phyloP scores from a whole-genome alignment of 305 asterid genomes.

The Fraxinus baroniana region DNA sequence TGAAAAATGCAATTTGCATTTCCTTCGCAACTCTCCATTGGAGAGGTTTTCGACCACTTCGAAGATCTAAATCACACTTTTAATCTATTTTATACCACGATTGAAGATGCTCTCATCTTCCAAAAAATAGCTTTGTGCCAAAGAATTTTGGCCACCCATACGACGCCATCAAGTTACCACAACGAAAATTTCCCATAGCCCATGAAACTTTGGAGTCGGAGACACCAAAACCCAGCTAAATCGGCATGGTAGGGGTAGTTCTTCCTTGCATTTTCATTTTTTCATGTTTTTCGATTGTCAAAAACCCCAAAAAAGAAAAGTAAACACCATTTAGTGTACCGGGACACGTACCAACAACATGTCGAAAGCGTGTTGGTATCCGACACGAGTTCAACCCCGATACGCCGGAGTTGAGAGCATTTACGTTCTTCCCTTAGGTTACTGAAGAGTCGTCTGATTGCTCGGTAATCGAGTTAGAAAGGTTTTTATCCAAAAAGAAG shows the following conservation, averaged over 20 bases:
- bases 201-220: neutral
- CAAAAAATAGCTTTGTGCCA: neutral
- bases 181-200: neutral
- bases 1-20: too few relatives aligned
- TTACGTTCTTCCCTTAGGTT: neutral
- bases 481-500: too few relatives aligned
- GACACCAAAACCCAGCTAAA: neutral
- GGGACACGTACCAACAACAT: neutral
- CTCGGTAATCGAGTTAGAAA: too few relatives aligned
- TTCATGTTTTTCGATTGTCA: neutral
- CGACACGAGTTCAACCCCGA: neutral
- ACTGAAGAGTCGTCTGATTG: too few relatives aligned
- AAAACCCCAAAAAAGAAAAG: neutral
- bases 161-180: neutral
- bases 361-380: neutral
- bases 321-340: neutral
- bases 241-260: neutral
- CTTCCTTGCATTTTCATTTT: neutral
- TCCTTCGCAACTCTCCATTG: too few relatives aligned
- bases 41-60: too few relatives aligned
- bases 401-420: neutral
- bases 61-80: too few relatives aligned
- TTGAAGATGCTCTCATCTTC: neutral
- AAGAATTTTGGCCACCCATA: neutral
- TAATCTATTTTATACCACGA: too few relatives aligned